phyloP scores from a whole-genome alignment of 108 stramenopile species.

The Phaeodactylum tricornutum region DNA sequence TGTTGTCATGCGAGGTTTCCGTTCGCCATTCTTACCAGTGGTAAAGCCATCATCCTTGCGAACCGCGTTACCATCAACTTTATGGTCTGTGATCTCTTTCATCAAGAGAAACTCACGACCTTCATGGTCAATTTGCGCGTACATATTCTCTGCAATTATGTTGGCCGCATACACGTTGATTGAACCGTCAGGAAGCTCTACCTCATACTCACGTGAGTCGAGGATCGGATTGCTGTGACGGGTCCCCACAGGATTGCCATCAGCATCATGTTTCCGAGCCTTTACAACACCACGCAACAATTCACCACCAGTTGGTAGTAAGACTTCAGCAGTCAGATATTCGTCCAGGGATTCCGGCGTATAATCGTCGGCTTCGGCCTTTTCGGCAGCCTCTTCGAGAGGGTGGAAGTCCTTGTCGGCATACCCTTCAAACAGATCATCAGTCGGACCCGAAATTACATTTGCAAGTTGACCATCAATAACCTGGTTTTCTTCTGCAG shows the following conservation, averaged over 20 bases:
- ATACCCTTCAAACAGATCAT: no score
- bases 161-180: constrained; percentile 21
- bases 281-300: constrained; percentile 13
- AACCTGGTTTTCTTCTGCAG: not conserved
- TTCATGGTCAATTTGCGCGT: constrained; percentile 20
- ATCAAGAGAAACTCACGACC: constrained; percentile 10
- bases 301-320: constrained; percentile 2
- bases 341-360: constrained; percentile 2
- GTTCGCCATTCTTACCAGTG: not conserved
- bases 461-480: not conserved
- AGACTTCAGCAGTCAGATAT: not conserved
- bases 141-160: constrained; percentile 33
- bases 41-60: constrained; percentile 1
- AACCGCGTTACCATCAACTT: constrained; percentile 14
- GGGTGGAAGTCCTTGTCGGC: constrained; percentile 1
- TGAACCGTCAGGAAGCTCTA: constrained; percentile 22
- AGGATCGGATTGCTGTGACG: constrained; percentile 24
- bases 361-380: constrained; percentile 5
- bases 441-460: not conserved
- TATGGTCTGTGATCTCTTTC: constrained; percentile 21
- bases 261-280: constrained; percentile 11
- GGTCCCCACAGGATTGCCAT: not conserved
- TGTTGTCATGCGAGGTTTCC: not conserved
- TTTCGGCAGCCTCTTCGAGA: not conserved
- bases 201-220: constrained; percentile 23